These are phyloP conservation scores for Xylaria sp. DNA, from an alignment of 2,329 filamentous ascomycete genomes.

Conservation along the genomic window DNA sequence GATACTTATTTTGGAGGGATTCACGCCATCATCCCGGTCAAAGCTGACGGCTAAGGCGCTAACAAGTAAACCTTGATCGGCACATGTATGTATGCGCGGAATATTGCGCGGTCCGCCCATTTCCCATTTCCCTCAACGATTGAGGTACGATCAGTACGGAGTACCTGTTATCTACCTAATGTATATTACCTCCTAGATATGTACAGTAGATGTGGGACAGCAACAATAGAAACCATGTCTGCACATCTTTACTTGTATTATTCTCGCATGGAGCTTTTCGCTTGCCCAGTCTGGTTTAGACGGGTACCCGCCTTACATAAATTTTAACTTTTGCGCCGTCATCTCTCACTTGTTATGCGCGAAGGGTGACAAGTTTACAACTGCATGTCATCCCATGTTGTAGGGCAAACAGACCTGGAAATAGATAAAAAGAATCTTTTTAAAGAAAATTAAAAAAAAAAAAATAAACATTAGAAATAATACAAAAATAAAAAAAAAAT, in stretches of 20 bases:
- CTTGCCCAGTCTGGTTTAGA: not conserved
- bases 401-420: slow-evolving; percentile 10
- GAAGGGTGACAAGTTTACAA: no score
- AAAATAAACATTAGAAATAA: no score
- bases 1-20: not conserved
- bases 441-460: no score
- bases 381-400: no score
- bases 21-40: not conserved
- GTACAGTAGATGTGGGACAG: no score
- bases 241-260: no score
- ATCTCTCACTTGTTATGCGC: no score
- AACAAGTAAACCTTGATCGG: slow-evolving; percentile 13
- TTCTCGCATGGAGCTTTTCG: not conserved
- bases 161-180: no score
- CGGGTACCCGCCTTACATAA: not conserved
- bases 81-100: not conserved
- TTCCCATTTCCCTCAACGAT: not conserved
- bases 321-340: not conserved
- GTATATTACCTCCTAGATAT: no score
- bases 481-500: no score
- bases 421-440: no score
- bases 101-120: slow-evolving; percentile 14
- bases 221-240: not conserved
- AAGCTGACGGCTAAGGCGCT: slow-evolving; percentile 21
- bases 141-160: not conserved